Evolutionary conservation across 306 rosid species (phyloP).

Genomic region (Vigna angularis): DNA sequence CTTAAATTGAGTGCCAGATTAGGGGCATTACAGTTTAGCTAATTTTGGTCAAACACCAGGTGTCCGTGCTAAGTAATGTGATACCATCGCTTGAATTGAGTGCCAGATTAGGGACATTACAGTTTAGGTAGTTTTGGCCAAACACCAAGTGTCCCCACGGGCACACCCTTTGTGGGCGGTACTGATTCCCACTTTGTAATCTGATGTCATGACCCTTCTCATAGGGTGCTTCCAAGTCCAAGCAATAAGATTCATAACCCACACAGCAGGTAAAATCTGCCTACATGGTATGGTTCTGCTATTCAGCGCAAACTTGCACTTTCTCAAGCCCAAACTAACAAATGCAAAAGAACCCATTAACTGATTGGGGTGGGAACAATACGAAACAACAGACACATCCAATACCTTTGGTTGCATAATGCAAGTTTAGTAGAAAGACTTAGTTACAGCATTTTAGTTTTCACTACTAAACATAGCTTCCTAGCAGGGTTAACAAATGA

Average conservation of each 20-base stretch:
- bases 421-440: not conserved
- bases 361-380: not conserved
- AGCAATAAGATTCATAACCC: not conserved
- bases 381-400: too few relatives aligned
- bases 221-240: not conserved
- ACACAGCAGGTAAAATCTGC: not conserved
- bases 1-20: too few relatives aligned
- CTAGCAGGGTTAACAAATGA: conserved; percentile 1
- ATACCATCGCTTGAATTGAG: not conserved
- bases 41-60: too few relatives aligned
- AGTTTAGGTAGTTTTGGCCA: not conserved
- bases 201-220: not conserved
- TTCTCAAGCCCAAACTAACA: not conserved
- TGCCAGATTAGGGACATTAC: not conserved
- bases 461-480: not conserved
- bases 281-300: not conserved
- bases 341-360: too few relatives aligned
- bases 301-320: conserved; percentile 10
- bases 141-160: not conserved
- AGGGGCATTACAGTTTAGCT: too few relatives aligned
- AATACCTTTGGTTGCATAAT: not conserved
- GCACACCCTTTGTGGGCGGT: not conserved
- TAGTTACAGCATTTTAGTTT: not conserved
- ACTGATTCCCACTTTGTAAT: not conserved
- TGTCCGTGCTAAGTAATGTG: not conserved